Evolutionary conservation across 2,329 filamentous ascomycete species (phyloP), one percentile per base, ranked within the genome.

Genomic region (Stemphylium lycopersici): DNA sequence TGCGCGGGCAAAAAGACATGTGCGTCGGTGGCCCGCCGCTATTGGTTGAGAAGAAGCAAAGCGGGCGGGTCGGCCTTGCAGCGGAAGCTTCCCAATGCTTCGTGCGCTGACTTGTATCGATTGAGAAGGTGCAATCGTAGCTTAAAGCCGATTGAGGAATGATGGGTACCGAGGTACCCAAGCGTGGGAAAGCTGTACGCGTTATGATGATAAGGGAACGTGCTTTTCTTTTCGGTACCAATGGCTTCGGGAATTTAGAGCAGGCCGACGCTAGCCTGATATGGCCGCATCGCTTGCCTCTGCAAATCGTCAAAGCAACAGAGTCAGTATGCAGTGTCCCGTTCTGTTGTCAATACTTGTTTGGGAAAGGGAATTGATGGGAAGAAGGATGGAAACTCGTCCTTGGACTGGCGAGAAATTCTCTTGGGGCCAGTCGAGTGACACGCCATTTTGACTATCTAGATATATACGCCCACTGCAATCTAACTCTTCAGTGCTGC

Each of bases 111-210:
- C 48, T 46, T 58, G 44, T 13, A 38, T 48, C 13, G 24, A 48
- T 52, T n/a, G 3, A 46, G 52, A 42, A 56, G 56, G 48, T 55
- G 40, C 41, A 20, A 15, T n/a, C 6, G 48, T 42, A 40, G 41
- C 32, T 48, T 15, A 81, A 81, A 56, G 74, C 64, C 32, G 70
- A 79, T 48, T 78, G n/a, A 31, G 16, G 34, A 40, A 36, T 73
- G 63, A 68, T 75, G 61, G 68, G 80, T 54, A 78, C 72, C 43
- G 38, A 48, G 48, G 38, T 36, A 47, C 62, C 59, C 4, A 67
- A 61, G 38, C 6, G 24, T 42, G 22, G 39, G 6, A 16, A 5
- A 31, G 13, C 22, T 41, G 26, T 26, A 24, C 3, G 38, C 13
- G 11, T n/a, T 16, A 16, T 18, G n/a, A 16, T 42, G 39, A 5